Conservation (phyloP, 331 rosid species). For the Spiraea crenata region DNA sequence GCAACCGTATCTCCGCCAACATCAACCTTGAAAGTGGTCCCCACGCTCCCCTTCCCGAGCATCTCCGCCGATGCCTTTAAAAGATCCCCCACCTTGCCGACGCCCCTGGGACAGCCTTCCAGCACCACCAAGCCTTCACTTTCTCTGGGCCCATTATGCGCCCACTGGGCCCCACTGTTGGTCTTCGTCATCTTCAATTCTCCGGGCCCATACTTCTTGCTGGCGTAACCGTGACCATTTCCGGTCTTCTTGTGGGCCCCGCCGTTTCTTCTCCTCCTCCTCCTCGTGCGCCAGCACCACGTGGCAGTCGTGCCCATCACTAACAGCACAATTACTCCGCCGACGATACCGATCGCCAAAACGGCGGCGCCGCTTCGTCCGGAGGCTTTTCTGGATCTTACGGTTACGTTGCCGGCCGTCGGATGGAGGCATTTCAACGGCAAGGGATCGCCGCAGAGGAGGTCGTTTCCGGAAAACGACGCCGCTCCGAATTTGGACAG, state of each 20-base stretch:
- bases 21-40: conserved; percentile 25
- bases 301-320: neutral
- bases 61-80: conserved; percentile 29
- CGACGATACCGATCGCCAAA: neutral
- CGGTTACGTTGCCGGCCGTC: neutral
- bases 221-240: neutral
- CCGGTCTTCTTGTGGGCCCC: neutral
- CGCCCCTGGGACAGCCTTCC: conserved; percentile 13
- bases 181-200: neutral
- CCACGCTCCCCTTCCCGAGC: conserved; percentile 30
- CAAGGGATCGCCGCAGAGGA: conserved; percentile 29
- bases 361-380: neutral
- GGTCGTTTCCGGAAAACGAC: conserved; percentile 18
- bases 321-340: neutral
- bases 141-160: conserved; percentile 1
- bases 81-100: conserved; percentile 16
- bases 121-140: conserved; percentile 19
- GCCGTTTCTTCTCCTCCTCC: neutral
- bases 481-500: conserved; percentile 9
- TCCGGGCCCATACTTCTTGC: neutral
- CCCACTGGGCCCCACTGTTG: neutral
- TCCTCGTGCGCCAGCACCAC: neutral
- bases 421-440: conserved; percentile 14
- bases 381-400: neutral
- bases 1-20: conserved; percentile 14